Conservation (phyloP, 176 grass and related monocot species). For the Elaeis guineensis region DNA sequence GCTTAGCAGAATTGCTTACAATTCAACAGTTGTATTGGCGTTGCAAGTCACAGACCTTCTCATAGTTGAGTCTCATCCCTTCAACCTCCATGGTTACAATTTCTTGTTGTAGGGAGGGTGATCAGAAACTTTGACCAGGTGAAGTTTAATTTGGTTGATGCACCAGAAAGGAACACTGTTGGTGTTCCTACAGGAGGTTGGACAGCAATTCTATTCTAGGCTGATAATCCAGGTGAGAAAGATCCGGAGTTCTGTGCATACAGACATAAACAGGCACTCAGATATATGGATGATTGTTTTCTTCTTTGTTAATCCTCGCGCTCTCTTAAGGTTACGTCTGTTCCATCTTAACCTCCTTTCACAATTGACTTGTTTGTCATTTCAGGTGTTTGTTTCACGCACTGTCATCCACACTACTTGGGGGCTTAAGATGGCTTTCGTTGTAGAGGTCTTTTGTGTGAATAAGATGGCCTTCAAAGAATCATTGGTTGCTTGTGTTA, state of each 20-base stretch:
- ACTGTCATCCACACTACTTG: constrained; percentile 58
- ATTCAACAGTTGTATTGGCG: constrained; percentile 44
- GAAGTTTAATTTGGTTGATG: constrained; percentile 49
- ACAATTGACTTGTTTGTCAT: too few relatives aligned
- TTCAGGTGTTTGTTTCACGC: constrained; percentile 14
- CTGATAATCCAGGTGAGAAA: constrained; percentile 27
- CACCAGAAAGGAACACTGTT: constrained; percentile 47
- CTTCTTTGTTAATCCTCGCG: too few relatives aligned
- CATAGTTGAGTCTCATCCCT: constrained; percentile 47
- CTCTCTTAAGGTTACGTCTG: too few relatives aligned
- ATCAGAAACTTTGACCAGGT: constrained; percentile 44
- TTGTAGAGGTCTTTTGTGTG: too few relatives aligned
- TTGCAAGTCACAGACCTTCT: constrained; percentile 55
- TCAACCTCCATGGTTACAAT: constrained; percentile 57
- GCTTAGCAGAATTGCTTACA: constrained; percentile 46
- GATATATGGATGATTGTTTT: too few relatives aligned
- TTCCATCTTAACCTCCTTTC: too few relatives aligned
- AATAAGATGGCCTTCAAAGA: too few relatives aligned
- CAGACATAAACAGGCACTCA: too few relatives aligned
- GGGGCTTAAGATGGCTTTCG: constrained; percentile 50
- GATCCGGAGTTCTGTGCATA: too few relatives aligned
- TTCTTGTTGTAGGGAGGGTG: constrained; percentile 49
- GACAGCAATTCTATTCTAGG: constrained; percentile 43
- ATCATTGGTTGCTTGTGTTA: too few relatives aligned
- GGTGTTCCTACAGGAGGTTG: constrained; percentile 49